Conservation (phyloP, 2,329 filamentous ascomycete genomes). For the Aureobasidium lini region DNA sequence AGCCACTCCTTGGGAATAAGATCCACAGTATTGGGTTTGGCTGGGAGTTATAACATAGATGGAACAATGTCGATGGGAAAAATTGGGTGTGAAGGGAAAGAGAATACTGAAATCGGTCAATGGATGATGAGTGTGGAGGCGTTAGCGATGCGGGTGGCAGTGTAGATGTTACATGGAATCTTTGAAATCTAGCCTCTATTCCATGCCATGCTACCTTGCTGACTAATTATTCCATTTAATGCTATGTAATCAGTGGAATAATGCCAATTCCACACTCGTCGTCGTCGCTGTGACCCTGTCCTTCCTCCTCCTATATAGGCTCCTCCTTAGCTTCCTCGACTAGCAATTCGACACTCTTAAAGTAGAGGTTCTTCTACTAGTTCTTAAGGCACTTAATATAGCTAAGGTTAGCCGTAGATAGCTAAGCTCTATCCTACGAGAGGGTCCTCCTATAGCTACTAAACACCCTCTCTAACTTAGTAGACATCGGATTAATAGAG, state of each 20-base stretch:
- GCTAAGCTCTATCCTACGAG: not conserved
- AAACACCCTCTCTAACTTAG: not conserved
- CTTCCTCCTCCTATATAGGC: not conserved
- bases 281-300: not conserved
- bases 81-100: no score
- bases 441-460: not conserved
- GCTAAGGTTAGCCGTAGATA: not conserved
- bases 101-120: no score
- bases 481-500: not conserved
- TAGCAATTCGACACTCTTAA: not conserved
- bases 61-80: no score
- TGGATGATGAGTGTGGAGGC: no score
- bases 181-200: not conserved
- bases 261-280: not conserved
- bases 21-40: no score
- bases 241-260: not conserved
- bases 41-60: no score
- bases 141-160: not conserved
- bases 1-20: no score
- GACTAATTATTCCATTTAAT: not conserved
- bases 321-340: not conserved
- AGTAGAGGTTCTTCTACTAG: constrained; percentile 1
- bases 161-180: not conserved
- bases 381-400: not conserved
- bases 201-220: not conserved